A percentile compares a stretch with the other conserved stretches of the same genome.
Conservation (phyloP, 305 asterid genomes). For the Solanum chacoense region DNA sequence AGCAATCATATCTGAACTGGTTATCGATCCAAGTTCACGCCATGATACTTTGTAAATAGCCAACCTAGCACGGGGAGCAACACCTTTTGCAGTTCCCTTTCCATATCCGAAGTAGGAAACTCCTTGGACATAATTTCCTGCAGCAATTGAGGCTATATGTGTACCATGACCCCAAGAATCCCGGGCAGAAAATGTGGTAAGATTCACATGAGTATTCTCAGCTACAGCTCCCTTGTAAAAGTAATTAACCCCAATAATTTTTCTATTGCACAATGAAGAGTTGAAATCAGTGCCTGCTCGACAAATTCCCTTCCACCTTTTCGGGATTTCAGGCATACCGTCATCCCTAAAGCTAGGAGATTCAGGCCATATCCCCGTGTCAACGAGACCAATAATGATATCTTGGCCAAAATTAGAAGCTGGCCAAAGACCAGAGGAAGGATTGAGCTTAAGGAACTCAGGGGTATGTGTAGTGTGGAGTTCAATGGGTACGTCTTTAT, state of each 20-base stretch:
- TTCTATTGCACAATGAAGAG: slow-evolving; percentile 42
- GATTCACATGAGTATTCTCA: slow-evolving; percentile 13
- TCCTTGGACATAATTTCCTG: not conserved
- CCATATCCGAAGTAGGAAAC: not conserved
- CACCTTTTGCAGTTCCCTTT: not conserved
- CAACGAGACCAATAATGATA: slow-evolving; percentile 53
- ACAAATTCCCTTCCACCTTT: slow-evolving; percentile 51
- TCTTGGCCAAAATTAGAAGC: slow-evolving; percentile 44
- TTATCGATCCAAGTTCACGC: not conserved
- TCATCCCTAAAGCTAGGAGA: slow-evolving; percentile 39
- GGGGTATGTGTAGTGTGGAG: slow-evolving; percentile 44
- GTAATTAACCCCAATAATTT: slow-evolving; percentile 48
- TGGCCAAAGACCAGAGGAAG: slow-evolving; percentile 48
- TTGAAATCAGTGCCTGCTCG: slow-evolving; percentile 42
- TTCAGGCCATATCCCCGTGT: slow-evolving; percentile 56
- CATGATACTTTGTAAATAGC: not conserved
- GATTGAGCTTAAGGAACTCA: slow-evolving; percentile 39
- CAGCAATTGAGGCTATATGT: not conserved
- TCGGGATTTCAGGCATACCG: slow-evolving; percentile 44
- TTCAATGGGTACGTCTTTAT: slow-evolving; percentile 19
- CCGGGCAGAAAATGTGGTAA: slow-evolving; percentile 35
- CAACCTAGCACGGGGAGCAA: not conserved
- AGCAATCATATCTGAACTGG: not conserved
- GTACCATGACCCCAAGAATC: slow-evolving; percentile 6
- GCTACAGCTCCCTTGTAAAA: slow-evolving; percentile 37